phyloP scores from a whole-genome alignment of 345 rosid species.

The Populus tremula region DNA sequence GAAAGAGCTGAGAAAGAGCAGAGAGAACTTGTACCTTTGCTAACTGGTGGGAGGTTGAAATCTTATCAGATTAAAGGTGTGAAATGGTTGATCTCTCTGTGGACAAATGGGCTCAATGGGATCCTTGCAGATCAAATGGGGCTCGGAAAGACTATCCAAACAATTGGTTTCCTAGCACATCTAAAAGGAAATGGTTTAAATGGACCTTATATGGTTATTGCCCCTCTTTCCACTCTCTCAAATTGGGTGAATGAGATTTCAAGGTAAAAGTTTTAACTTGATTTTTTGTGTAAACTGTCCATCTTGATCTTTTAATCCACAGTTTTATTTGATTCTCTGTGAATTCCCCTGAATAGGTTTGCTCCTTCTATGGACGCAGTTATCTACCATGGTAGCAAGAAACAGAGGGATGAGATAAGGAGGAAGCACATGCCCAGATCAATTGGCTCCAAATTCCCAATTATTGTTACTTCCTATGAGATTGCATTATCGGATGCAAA shows the following conservation, averaged over 20 bases:
- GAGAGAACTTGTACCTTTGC: slow-evolving; percentile 72
- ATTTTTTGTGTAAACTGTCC: slow-evolving; percentile 7
- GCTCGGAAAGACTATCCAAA: slow-evolving; percentile 95
- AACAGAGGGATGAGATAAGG: slow-evolving; percentile 60
- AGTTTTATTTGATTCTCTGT: neutral
- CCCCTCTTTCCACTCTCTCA: slow-evolving; percentile 96
- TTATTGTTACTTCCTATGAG: slow-evolving; percentile 88
- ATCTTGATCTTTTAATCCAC: neutral
- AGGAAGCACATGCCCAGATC: slow-evolving; percentile 67
- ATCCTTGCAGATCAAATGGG: slow-evolving; percentile 99
- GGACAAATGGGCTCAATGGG: slow-evolving; percentile 96
- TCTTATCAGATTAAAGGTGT: slow-evolving; percentile 94
- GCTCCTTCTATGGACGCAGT: slow-evolving; percentile 66
- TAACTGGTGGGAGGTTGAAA: slow-evolving; percentile 88
- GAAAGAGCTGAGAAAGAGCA: slow-evolving; percentile 76
- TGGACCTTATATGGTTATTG: slow-evolving; percentile 89
- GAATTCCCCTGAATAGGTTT: slow-evolving; percentile 48
- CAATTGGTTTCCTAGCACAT: slow-evolving; percentile 87
- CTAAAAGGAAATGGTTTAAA: slow-evolving; percentile 77
- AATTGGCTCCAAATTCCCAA: slow-evolving; percentile 76
- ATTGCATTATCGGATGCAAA: slow-evolving; percentile 75
- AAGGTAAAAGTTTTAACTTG: slow-evolving; percentile 41
- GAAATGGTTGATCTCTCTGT: slow-evolving; percentile 89
- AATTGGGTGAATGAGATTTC: slow-evolving; percentile 86
- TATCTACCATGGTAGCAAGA: slow-evolving; percentile 76